Evolutionary conservation across 345 rosid species (phyloP).

Genomic region (Salix caprea): DNA sequence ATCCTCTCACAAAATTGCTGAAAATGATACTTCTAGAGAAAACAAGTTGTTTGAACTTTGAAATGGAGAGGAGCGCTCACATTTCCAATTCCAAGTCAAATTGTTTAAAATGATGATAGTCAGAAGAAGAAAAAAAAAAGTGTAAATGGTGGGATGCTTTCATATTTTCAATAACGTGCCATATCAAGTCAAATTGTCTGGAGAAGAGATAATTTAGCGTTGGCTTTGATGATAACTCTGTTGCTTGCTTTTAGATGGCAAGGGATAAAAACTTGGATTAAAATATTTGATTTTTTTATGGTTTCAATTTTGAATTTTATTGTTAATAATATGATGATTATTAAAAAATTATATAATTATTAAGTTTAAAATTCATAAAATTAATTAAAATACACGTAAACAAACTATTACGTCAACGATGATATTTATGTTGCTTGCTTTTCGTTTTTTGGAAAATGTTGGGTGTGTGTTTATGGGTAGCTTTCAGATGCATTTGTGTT

Average conservation of each 20-base stretch:
- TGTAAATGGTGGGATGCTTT: background rate
- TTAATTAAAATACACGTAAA: too few relatives aligned
- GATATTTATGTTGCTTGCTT: conserved; percentile 1
- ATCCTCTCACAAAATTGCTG: too few relatives aligned
- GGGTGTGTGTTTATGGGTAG: conserved; percentile 4
- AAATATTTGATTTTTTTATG: too few relatives aligned
- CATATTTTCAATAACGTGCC: background rate
- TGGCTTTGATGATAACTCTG: conserved; percentile 40
- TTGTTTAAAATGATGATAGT: background rate
- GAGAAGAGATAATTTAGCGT: background rate
- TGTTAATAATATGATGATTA: too few relatives aligned
- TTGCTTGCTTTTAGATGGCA: conserved; percentile 15
- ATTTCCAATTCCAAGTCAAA: background rate
- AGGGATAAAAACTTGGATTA: too few relatives aligned
- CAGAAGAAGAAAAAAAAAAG: background rate
- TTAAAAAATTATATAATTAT: too few relatives aligned
- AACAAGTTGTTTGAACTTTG: background rate
- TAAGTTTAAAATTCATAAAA: too few relatives aligned
- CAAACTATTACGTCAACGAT: accelerated
- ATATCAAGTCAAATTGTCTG: background rate
- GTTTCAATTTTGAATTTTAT: too few relatives aligned
- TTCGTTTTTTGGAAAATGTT: background rate
- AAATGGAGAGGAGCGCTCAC: background rate
- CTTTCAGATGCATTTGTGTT: conserved; percentile 25
- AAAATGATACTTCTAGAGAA: background rate